Conservation (phyloP, 2,329 filamentous ascomycete genomes). For the Aspergillus cejpii region DNA sequence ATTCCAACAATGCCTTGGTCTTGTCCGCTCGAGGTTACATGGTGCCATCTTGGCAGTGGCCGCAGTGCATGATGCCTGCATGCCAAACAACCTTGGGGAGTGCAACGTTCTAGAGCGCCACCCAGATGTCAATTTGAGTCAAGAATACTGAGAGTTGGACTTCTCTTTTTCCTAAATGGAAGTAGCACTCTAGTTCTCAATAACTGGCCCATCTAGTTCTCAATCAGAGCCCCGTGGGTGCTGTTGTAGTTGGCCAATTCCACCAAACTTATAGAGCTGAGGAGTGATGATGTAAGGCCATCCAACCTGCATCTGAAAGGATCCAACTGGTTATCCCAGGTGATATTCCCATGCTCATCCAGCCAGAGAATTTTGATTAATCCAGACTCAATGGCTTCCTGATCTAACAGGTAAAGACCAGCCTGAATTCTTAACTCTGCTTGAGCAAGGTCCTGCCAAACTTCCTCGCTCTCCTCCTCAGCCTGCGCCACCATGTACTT, state of each 20-base stretch:
- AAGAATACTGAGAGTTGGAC: no score
- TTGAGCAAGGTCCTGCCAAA: not conserved
- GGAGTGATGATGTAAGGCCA: not conserved
- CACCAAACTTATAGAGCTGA: not conserved
- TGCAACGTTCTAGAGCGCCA: no score
- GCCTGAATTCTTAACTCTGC: not conserved
- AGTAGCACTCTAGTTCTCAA: no score
- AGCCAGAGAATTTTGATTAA: not conserved
- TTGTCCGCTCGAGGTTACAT: no score
- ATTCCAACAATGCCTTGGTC: no score
- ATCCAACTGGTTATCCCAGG: constrained; percentile 1
- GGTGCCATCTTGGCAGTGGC: no score
- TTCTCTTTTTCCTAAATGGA: no score
- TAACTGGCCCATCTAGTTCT: no score
- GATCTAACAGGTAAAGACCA: not conserved
- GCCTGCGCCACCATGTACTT: not conserved
- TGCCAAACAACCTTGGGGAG: no score
- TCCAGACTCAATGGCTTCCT: not conserved
- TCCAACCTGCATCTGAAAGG: not conserved
- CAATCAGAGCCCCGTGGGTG: not conserved
- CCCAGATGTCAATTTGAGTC: no score
- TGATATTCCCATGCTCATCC: not conserved
- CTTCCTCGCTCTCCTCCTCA: not conserved
- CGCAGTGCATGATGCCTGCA: no score
- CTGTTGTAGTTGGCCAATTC: not conserved